Evolutionary conservation across 305 asterid species (phyloP), one percentile per base, ranked within the genome.

Genomic region (Ilex paraguariensis): DNA sequence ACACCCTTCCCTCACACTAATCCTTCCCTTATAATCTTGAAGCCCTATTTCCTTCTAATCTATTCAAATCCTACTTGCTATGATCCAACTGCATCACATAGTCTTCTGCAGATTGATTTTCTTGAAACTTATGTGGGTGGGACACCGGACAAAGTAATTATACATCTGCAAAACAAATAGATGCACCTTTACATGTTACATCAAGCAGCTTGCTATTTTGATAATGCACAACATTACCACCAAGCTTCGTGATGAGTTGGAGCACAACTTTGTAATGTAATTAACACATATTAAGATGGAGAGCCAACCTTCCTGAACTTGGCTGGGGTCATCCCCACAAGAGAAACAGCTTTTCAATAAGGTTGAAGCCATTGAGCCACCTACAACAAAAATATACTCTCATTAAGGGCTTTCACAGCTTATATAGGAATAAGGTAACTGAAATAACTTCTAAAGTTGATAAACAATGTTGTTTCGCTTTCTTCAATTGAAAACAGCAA

Each of bases 281-380:
- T 7, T 15, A 16, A 16, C 5, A 14, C 56, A 52, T n/a, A 48
- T 54, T 44, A 62, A 58, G 45, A 57, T 32, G 63, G 70, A 55
- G 33, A 68, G 61, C 71, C 40, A 76, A 90, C 97, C 99, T 79
- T 79, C 88, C 70, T 77, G 94, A 74, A 79, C 78, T 80, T 78
- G 87, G 73, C 83, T 84, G 70, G 99, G 96, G 81, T 90, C 96
- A 31, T 81, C 81, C 64, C 97, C 97, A 52, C 99, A 93, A 57
- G 96, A 83, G 72, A 93, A 86, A 79, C 95, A 90, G 48, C 94
- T 84, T 67, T 74, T 93, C 61, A 87, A 73, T 56, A 93, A 72
- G 53, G 80, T 75, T 42, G 79, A 71, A 55, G 82, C 51, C 66
- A 75, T 65, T 62, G 76, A 79, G 59, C 86, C 95, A 73, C 89